Evolutionary conservation across 345 rosid genomes (phyloP).

Genomic region (Schrenkiella parvula): DNA sequence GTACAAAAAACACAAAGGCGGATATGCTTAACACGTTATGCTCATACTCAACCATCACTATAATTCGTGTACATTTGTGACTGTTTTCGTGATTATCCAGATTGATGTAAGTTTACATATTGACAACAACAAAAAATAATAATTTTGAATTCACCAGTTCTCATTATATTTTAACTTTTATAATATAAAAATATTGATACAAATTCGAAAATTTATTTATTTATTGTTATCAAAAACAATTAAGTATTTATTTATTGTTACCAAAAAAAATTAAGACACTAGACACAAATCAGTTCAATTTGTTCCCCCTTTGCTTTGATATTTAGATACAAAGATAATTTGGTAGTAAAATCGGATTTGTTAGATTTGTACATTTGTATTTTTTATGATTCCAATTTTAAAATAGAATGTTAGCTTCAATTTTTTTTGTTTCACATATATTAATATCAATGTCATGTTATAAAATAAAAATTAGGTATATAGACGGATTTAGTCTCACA

Average conservation of each 20-base stretch:
- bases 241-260: background rate
- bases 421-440: background rate
- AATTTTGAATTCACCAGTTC: background rate
- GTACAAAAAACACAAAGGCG: too few species aligned
- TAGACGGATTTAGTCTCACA: background rate
- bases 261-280: background rate
- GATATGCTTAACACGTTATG: too few species aligned
- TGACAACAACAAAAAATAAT: too few species aligned
- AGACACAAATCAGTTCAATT: background rate
- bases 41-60: too few species aligned
- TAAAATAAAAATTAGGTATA: background rate
- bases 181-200: background rate
- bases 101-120: too few species aligned
- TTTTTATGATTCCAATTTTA: background rate
- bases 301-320: background rate
- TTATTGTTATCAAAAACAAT: background rate
- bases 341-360: background rate
- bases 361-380: background rate
- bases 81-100: too few species aligned
- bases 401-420: background rate
- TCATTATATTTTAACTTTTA: background rate
- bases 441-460: background rate
- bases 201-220: background rate
- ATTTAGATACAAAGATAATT: conserved; percentile 3
- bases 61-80: too few species aligned